phyloP scores from a whole-genome alignment of 140 eudicot genomes.

The Cichorium intybus region DNA sequence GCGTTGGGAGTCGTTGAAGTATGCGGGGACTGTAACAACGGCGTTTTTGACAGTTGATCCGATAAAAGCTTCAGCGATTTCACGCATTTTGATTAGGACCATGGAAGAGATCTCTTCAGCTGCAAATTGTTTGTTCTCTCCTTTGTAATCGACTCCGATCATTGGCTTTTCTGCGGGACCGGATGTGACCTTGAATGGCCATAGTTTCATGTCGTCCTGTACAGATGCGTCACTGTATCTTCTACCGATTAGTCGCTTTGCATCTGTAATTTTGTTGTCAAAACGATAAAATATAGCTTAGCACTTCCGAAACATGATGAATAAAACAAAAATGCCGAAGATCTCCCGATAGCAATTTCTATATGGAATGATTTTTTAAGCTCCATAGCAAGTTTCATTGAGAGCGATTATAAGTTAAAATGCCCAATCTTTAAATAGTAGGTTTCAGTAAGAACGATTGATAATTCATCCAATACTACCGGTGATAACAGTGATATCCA shows the following conservation, averaged over 20 bases:
- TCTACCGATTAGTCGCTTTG: conserved; percentile 37
- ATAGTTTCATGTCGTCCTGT: conserved; percentile 33
- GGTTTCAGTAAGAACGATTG: too few species aligned
- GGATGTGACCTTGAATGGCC: conserved; percentile 38
- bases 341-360: background rate
- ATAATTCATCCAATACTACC: background rate
- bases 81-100: conserved; percentile 38
- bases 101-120: conserved; percentile 39
- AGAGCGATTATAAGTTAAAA: too few species aligned
- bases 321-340: too few species aligned
- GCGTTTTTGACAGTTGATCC: conserved; percentile 33
- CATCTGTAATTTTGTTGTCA: conserved; percentile 13
- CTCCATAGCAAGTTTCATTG: background rate
- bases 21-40: conserved; percentile 43
- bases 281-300: background rate
- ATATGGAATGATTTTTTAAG: background rate
- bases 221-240: conserved; percentile 35
- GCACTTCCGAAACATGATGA: background rate
- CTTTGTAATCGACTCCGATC: conserved; percentile 34
- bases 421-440: too few species aligned
- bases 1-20: conserved; percentile 42
- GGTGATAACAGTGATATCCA: background rate
- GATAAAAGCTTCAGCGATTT: conserved; percentile 26
- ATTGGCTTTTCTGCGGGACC: conserved; percentile 34
- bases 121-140: conserved; percentile 33